Conservation (phyloP, 1,139 yeast species). For the Candida tetrigidarum region DNA sequence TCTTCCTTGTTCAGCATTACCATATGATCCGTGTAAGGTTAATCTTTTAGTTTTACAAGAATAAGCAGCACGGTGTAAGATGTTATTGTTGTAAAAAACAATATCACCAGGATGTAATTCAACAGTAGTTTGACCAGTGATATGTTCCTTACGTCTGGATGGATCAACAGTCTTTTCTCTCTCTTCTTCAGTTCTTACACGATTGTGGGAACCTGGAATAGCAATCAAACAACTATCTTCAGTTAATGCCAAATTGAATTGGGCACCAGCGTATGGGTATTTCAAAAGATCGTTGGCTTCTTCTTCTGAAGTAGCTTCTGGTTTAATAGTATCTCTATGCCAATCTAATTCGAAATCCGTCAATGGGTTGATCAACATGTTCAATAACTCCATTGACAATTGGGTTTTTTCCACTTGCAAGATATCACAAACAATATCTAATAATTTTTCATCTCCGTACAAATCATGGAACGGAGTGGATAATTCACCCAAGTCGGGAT, state of each 20-base stretch:
- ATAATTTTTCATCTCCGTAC: conserved; percentile 46
- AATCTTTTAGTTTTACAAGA: conserved; percentile 43
- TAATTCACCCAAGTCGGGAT: conserved; percentile 50
- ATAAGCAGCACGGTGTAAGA: conserved; percentile 56
- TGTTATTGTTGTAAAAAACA: conserved; percentile 57
- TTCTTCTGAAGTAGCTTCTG: conserved; percentile 51
- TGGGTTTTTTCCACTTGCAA: conserved; percentile 42
- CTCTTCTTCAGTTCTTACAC: conserved; percentile 53
- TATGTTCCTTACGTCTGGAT: conserved; percentile 38
- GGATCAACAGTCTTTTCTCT: conserved; percentile 42
- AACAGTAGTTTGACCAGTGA: conserved; percentile 47
- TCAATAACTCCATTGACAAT: conserved; percentile 56
- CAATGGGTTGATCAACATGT: conserved; percentile 60
- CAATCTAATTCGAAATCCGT: conserved; percentile 60
- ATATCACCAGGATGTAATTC: conserved; percentile 56
- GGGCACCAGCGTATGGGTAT: conserved; percentile 56
- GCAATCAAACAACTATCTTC: conserved; percentile 55
- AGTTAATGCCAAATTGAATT: conserved; percentile 57
- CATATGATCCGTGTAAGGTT: conserved; percentile 59
- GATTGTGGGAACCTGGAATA: conserved; percentile 53
- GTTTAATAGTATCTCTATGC: conserved; percentile 60
- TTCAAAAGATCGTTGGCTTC: conserved; percentile 43
- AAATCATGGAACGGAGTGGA: conserved; percentile 47
- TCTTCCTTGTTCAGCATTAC: conserved; percentile 48
- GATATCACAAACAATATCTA: conserved; percentile 48